These are phyloP conservation scores for Diplocarpon mali DNA, from an alignment of 2,329 filamentous ascomycete species.

Conservation along the genomic window DNA sequence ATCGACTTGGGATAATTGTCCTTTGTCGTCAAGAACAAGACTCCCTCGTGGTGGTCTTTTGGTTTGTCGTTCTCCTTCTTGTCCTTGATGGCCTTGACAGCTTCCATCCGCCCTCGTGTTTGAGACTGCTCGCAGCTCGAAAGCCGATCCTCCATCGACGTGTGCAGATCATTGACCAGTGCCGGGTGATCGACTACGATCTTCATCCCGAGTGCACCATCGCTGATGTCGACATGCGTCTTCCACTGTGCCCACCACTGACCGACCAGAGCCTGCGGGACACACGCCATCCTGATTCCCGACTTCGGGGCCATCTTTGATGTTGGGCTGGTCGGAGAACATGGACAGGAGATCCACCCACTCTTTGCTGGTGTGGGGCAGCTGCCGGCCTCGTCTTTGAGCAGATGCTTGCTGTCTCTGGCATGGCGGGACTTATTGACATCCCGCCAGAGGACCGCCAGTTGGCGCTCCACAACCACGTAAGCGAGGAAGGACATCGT, in stretches of 20 bases:
- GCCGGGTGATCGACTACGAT: slow-evolving; percentile 9
- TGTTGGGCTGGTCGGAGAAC: slow-evolving; percentile 9
- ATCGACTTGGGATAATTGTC: slow-evolving; percentile 6
- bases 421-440: slow-evolving; percentile 2
- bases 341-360: slow-evolving; percentile 17
- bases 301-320: slow-evolving; percentile 9
- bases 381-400: neutral
- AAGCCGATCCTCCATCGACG: neutral
- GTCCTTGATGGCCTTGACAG: neutral
- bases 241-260: slow-evolving; percentile 13
- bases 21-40: slow-evolving; percentile 11
- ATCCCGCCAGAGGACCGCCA: slow-evolving; percentile 8
- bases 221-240: slow-evolving; percentile 11
- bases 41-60: slow-evolving; percentile 8
- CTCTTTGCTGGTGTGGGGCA: slow-evolving; percentile 4
- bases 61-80: slow-evolving; percentile 1
- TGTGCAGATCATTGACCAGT: neutral
- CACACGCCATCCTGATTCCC: slow-evolving; percentile 13
- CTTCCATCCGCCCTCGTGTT: slow-evolving; percentile 1
- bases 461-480: slow-evolving; percentile 24
- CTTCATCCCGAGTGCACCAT: slow-evolving; percentile 3
- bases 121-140: neutral
- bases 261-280: slow-evolving; percentile 10
- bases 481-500: slow-evolving; percentile 37
- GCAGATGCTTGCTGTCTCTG: slow-evolving; percentile 7